These are phyloP conservation scores for Imleria badia DNA, from an alignment of 768 basidiomycete species.

Conservation along the genomic window DNA sequence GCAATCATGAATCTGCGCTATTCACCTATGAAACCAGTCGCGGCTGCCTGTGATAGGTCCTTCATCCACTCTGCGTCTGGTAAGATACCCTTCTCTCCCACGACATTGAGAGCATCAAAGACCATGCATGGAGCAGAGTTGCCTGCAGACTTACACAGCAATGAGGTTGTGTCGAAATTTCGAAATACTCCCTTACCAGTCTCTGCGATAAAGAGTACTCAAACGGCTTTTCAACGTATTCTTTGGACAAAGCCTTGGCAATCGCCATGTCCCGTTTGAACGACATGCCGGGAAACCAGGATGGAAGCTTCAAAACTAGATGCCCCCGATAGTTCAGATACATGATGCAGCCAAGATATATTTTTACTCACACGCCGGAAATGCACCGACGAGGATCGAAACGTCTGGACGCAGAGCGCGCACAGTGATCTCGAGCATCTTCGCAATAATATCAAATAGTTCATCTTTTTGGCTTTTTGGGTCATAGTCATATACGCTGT, in stretches of 20 bases:
- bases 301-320: constrained; percentile 21
- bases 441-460: constrained; percentile 9
- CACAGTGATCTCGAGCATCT: constrained; percentile 1
- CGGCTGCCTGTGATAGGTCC: constrained; percentile 22
- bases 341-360: too few relatives aligned
- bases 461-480: constrained; percentile 12
- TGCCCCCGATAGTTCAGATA: background rate
- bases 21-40: constrained; percentile 22
- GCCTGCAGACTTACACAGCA: constrained; percentile 2
- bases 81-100: constrained; percentile 6
- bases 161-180: background rate
- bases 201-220: constrained; percentile 14
- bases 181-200: constrained; percentile 8
- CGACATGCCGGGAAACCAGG: constrained; percentile 25
- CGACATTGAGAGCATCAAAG: constrained; percentile 14
- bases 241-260: constrained; percentile 12
- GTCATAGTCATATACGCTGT: constrained; percentile 21
- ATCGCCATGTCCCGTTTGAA: constrained; percentile 22
- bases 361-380: constrained; percentile 16
- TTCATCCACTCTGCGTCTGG: constrained; percentile 4
- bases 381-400: constrained; percentile 16
- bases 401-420: constrained; percentile 19
- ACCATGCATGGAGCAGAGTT: constrained; percentile 17
- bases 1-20: background rate
- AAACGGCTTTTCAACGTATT: constrained; percentile 19